Evolutionary conservation across 2,329 filamentous ascomycete genomes (phyloP).

Genomic region (Sporothrix pallida): DNA sequence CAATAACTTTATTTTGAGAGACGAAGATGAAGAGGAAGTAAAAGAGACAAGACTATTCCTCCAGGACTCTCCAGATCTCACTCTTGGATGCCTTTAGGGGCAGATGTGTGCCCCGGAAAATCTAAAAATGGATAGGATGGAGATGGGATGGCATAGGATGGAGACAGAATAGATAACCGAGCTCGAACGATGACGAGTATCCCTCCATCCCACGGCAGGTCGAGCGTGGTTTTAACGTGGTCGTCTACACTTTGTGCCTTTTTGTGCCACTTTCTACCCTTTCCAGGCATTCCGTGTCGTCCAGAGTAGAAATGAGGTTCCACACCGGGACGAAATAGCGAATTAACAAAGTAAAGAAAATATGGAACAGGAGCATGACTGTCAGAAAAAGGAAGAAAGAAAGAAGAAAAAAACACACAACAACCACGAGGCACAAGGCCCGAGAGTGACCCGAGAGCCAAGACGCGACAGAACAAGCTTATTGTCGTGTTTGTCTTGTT

Average conservation of each 20-base stretch:
- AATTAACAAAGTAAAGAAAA: not conserved
- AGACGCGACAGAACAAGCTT: not conserved
- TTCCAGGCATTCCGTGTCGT: not conserved
- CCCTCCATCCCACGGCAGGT: slow-evolving; percentile 13
- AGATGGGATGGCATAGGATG: not conserved
- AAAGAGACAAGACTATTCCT: not conserved
- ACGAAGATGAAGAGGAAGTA: no score
- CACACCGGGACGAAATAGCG: slow-evolving; percentile 4
- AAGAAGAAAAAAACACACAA: not conserved
- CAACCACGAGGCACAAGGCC: slow-evolving; percentile 7
- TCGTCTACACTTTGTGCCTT: not conserved
- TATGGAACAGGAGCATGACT: not conserved
- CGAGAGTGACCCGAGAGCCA: slow-evolving; percentile 2
- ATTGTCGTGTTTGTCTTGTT: not conserved
- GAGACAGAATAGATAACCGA: slow-evolving; percentile 20
- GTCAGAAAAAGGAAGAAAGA: not conserved
- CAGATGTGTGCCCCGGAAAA: not conserved
- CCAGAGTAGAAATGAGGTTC: slow-evolving; percentile 14
- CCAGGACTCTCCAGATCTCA: not conserved
- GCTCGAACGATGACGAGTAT: slow-evolving; percentile 28
- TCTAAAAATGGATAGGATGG: slow-evolving; percentile 3
- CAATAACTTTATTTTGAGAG: slow-evolving; percentile 13
- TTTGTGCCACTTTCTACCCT: not conserved
- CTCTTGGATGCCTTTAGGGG: not conserved
- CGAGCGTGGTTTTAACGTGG: not conserved